Evolutionary conservation across 495 filamentous ascomycete species (phyloP).

Genomic region (Polyplosphaeria fusca): DNA sequence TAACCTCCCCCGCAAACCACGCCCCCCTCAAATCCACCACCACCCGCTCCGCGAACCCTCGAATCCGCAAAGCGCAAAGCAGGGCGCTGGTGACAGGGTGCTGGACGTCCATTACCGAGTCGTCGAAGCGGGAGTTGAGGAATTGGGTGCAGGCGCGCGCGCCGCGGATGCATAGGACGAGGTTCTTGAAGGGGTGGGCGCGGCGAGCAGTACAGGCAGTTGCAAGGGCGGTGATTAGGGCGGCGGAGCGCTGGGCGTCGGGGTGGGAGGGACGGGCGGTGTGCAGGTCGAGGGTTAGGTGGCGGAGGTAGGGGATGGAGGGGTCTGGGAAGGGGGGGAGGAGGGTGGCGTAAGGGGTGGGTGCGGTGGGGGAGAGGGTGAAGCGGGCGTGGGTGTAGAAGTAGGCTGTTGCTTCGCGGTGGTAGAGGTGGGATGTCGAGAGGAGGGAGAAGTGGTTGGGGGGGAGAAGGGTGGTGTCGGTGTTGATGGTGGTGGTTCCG

Average conservation of each 20-base stretch:
- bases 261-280: background rate
- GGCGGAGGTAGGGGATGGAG: background rate
- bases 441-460: background rate
- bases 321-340: background rate
- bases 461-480: background rate
- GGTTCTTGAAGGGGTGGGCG: background rate
- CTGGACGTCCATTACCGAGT: background rate
- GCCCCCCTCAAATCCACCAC: background rate
- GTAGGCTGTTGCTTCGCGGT: background rate
- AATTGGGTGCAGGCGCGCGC: background rate
- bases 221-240: background rate
- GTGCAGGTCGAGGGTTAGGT: background rate
- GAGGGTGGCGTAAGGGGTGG: background rate
- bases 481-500: background rate
- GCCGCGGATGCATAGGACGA: background rate
- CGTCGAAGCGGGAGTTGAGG: background rate
- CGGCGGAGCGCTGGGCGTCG: background rate
- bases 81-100: background rate
- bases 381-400: background rate
- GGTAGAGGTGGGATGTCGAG: background rate
- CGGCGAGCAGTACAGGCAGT: background rate
- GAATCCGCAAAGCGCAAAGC: background rate
- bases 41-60: background rate
- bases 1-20: background rate
- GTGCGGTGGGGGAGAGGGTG: background rate